These are phyloP conservation scores for Magnaporthales sp. DNA, from an alignment of 2,329 filamentous ascomycete species.

Conservation along the genomic window DNA sequence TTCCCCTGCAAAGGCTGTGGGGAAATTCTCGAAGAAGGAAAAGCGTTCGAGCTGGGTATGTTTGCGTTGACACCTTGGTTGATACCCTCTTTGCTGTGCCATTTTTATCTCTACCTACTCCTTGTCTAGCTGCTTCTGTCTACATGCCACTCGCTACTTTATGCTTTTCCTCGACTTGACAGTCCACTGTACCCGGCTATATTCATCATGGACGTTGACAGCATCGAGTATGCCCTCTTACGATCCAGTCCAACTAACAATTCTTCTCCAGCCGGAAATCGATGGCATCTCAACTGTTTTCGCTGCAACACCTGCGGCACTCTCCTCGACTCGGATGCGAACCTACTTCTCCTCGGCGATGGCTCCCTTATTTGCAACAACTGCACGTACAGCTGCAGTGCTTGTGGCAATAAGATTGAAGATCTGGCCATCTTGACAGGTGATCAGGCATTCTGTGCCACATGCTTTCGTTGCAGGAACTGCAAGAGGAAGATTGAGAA, in stretches of 20 bases:
- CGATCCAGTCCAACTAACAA: slow-evolving; percentile 20
- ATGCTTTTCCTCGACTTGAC: neutral
- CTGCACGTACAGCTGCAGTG: slow-evolving; percentile 97
- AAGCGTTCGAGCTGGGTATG: slow-evolving; percentile 92
- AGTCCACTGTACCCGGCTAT: slow-evolving; percentile 1
- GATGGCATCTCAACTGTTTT: slow-evolving; percentile 99
- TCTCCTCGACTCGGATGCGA: slow-evolving; percentile 94
- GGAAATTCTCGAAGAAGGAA: slow-evolving; percentile 97
- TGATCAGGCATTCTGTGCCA: slow-evolving; percentile 95
- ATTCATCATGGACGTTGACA: neutral
- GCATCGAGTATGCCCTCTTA: neutral
- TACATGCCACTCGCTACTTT: neutral
- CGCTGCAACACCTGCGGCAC: slow-evolving; percentile 93
- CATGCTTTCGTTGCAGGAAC: slow-evolving; percentile 94
- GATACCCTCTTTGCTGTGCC: neutral
- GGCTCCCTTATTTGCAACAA: slow-evolving; percentile 98
- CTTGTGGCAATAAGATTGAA: slow-evolving; percentile 95
- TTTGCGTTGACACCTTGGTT: slow-evolving; percentile 12
- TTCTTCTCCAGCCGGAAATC: slow-evolving; percentile 63
- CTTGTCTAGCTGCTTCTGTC: neutral
- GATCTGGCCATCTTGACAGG: slow-evolving; percentile 95
- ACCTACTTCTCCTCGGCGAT: slow-evolving; percentile 92
- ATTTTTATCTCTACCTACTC: neutral
- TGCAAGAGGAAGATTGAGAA: slow-evolving; percentile 99
- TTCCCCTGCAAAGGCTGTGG: slow-evolving; percentile 91